phyloP scores from a whole-genome alignment of 2,329 filamentous ascomycete genomes.

The Coleophoma eucalyptorum region DNA sequence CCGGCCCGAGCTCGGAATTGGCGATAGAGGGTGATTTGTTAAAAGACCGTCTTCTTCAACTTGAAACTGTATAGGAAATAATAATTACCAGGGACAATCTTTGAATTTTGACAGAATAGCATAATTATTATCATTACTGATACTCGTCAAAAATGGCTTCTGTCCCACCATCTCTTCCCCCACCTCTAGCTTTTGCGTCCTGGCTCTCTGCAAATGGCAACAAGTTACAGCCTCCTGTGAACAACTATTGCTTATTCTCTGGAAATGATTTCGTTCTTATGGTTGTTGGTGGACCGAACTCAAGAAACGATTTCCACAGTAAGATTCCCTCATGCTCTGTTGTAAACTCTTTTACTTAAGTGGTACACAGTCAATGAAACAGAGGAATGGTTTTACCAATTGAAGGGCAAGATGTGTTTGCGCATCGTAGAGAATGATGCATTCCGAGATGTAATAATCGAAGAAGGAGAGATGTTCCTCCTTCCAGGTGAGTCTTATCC shows the following conservation, averaged over 20 bases:
- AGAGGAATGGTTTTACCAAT: conserved; percentile 94
- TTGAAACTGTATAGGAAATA: too few species aligned
- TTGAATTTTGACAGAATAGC: too few species aligned
- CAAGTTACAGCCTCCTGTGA: conserved; percentile 84
- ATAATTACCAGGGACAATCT: too few species aligned
- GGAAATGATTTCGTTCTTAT: conserved; percentile 39
- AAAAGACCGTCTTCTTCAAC: too few species aligned
- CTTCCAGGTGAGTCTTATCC: conserved; percentile 49
- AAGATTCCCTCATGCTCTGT: neutral
- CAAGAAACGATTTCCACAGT: conserved; percentile 88
- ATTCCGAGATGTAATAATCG: conserved; percentile 81
- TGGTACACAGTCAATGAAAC: conserved; percentile 65
- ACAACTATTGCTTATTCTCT: conserved; percentile 94
- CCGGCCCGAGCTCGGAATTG: too few species aligned
- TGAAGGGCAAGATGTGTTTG: conserved; percentile 84
- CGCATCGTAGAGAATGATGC: conserved; percentile 71
- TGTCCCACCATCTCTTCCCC: conserved; percentile 6
- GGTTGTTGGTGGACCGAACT: conserved; percentile 94
- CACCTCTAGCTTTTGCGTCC: conserved; percentile 17
- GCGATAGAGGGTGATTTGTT: too few species aligned
- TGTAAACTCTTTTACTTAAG: neutral
- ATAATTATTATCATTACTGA: too few species aligned
- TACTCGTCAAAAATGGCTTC: too few species aligned
- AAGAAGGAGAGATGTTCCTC: conserved; percentile 88
- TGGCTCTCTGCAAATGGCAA: conserved; percentile 84